Evolutionary conservation across 2,329 filamentous ascomycete species (phyloP).

Genomic region (Diaporthe destruens): DNA sequence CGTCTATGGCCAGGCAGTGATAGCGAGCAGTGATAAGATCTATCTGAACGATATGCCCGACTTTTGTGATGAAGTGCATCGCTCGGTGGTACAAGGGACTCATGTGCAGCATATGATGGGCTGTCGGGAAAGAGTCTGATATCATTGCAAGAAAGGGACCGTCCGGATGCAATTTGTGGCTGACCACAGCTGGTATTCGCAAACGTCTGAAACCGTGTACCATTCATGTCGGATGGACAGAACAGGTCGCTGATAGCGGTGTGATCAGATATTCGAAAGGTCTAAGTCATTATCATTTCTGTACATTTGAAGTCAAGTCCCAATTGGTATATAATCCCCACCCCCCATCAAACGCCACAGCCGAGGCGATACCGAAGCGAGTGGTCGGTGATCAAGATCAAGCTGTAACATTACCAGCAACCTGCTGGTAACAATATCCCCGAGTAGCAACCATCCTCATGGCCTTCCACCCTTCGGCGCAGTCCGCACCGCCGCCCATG

Average conservation of each 20-base stretch:
- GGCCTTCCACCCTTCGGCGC: constrained; percentile 5
- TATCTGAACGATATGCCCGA: constrained; percentile 20
- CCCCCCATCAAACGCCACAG: background rate
- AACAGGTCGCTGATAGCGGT: too few species aligned
- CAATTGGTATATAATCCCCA: background rate
- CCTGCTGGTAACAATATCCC: constrained; percentile 12
- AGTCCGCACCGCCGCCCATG: constrained; percentile 2
- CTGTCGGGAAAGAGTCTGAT: too few species aligned
- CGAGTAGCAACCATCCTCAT: constrained; percentile 17
- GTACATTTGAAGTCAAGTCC: background rate
- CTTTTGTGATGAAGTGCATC: constrained; percentile 1
- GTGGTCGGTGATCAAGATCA: background rate
- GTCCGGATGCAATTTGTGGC: background rate
- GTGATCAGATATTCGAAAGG: too few species aligned
- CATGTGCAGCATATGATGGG: background rate
- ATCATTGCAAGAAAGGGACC: background rate
- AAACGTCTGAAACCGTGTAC: too few species aligned
- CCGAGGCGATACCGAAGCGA: background rate
- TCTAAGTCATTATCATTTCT: constrained; percentile 4
- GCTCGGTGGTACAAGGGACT: background rate
- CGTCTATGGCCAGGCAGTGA: constrained; percentile 19
- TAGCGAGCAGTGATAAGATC: constrained; percentile 25
- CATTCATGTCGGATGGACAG: too few species aligned
- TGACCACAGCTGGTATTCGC: too few species aligned
- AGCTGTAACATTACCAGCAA: constrained; percentile 3